Evolutionary conservation across 202 grass and related monocot genomes (phyloP).

Genomic region (Setaria italica): DNA sequence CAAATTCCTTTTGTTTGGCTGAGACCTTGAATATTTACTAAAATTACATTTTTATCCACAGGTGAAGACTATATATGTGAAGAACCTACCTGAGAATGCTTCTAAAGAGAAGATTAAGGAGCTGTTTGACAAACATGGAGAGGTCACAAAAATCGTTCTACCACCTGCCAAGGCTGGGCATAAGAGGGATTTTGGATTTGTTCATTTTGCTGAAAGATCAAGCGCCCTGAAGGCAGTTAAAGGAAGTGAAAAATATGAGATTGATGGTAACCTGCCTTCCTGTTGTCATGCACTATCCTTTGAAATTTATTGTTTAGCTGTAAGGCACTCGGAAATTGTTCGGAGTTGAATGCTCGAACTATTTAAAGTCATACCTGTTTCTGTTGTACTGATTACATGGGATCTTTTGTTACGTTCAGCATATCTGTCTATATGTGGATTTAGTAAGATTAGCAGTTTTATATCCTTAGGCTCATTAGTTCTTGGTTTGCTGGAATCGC

Average conservation of each 20-base stretch:
- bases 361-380: neutral
- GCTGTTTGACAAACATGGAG: conserved; percentile 84
- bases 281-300: conserved; percentile 2
- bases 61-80: conserved; percentile 98
- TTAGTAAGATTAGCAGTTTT: neutral
- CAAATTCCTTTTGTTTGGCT: neutral
- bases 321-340: neutral
- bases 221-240: conserved; percentile 86
- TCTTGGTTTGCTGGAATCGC: neutral
- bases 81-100: conserved; percentile 90
- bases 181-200: conserved; percentile 95
- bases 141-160: conserved; percentile 84
- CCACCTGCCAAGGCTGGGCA: conserved; percentile 89
- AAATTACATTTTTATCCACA: conserved; percentile 28
- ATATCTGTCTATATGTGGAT: neutral
- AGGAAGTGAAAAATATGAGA: conserved; percentile 87
- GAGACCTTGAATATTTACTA: neutral
- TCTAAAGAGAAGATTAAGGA: conserved; percentile 88
- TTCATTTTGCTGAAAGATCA: conserved; percentile 97
- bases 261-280: conserved; percentile 68
- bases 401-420: neutral
- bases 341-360: neutral
- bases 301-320: neutral
- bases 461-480: neutral
- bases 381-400: neutral